Evolutionary conservation across 768 basidiomycete genomes (phyloP), one percentile per base, ranked within the genome.

Genomic region (Erythrobasidium yunnanense): DNA sequence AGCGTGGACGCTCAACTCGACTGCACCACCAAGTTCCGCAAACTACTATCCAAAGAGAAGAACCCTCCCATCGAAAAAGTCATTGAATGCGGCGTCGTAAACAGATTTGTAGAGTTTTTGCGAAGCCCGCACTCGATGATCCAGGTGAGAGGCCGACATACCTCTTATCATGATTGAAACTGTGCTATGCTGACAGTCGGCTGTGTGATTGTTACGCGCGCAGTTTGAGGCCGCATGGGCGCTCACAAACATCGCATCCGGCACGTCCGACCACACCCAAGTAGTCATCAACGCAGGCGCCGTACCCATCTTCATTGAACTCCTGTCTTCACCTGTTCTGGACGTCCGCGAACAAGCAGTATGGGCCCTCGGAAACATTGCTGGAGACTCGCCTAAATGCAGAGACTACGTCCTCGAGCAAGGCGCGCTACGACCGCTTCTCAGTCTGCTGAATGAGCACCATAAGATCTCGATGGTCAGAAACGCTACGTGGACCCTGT

Each of bases 281-380:
- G 90, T 93, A 65, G 95, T 99, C 62, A 97, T 99, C 77, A 84
- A 82, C 69, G 88, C 92, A 17, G 84, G 86, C 68, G 92, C 95
- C 25, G 92, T 99, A 17, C 93, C 92, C 1, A 86, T 92, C 77
- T 99, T 99, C 76, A 96, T 99, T 80, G 89, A 89, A 71, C 84
- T 99, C 51, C 80, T 97, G 45, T 91, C 89, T 7, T 95, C 92
- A n/a, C 75, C 84, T 46, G 90, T 95, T 35, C 81, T 91, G 66
- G 95, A 99, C 78, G 95, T 99, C 68, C 86, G 93, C 67, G 95
- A 99, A 78, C 95, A 99, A 78, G 95, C 95, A 25, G 95, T 99
- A 25, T 99, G 93, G 95, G 95, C 95, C 22, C 82, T 99, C 67
- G 95, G 95, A 66, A 99, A 99, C 79, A 97, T 99, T 70, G 95